Percentiles rank a stretch among this genome's conserved stretches.
phyloP scores from a whole-genome alignment of 495 filamentous ascomycete species.

The Collariella sp. region DNA sequence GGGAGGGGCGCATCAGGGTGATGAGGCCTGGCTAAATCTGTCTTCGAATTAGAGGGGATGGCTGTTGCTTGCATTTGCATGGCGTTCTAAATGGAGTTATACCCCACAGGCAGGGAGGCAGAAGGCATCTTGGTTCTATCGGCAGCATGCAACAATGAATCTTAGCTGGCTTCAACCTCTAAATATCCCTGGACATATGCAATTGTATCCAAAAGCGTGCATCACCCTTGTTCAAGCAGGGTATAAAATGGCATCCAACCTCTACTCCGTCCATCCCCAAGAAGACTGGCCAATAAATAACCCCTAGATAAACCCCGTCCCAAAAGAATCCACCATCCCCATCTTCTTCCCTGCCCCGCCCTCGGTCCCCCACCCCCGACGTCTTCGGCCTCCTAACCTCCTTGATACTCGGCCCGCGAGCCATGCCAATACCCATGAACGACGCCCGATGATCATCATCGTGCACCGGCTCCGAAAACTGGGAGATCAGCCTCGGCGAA shows the following conservation, averaged over 20 bases:
- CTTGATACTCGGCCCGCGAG: conserved; percentile 25
- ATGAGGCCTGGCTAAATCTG: too few relatives aligned
- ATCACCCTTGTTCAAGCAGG: too few relatives aligned
- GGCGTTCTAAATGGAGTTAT: background rate
- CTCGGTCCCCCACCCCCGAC: background rate
- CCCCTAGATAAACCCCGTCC: conserved; percentile 23
- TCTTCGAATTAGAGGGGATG: too few relatives aligned
- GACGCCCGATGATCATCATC: background rate
- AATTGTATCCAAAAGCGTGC: too few relatives aligned
- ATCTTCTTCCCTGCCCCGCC: background rate
- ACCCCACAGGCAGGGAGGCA: background rate
- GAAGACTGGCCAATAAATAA: background rate
- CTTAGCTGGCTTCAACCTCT: background rate
- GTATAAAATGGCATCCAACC: background rate
- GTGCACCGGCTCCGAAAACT: conserved; percentile 4
- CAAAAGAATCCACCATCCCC: conserved; percentile 19
- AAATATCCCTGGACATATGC: too few relatives aligned
- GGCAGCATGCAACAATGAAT: background rate
- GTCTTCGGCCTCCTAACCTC: conserved; percentile 9
- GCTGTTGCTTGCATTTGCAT: too few relatives aligned
- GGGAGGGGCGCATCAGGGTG: too few relatives aligned
- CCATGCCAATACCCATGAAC: conserved; percentile 25
- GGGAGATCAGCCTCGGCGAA: conserved; percentile 10
- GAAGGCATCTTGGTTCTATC: background rate
- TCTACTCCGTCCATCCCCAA: too few relatives aligned